Percentiles rank a stretch among this genome's conserved stretches.
These are phyloP conservation scores for Prillingera fragicola DNA, from an alignment of 1,284 basidiomycete species.

Conservation along the genomic window DNA sequence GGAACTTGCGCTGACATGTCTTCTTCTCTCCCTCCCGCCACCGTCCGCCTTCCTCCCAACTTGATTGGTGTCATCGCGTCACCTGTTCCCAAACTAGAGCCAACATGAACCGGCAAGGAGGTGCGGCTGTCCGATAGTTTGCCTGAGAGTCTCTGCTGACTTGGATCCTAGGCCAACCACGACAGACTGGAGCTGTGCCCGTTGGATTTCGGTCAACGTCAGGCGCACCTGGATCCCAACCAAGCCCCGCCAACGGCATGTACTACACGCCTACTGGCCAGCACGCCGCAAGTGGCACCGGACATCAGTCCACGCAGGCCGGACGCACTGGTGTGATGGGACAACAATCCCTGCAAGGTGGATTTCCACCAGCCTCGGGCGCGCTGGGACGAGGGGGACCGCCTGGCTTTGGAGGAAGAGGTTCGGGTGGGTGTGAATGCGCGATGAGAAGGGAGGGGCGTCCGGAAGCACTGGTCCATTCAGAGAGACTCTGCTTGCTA, in stretches of 20 bases:
- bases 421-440: slow-evolving; percentile 13
- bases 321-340: slow-evolving; percentile 8
- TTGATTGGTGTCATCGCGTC: neutral
- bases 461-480: neutral
- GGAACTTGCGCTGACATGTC: neutral
- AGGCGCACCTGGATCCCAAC: slow-evolving; percentile 6
- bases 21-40: neutral
- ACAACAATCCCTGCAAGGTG: slow-evolving; percentile 13
- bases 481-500: neutral
- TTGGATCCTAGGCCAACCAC: slow-evolving; percentile 12
- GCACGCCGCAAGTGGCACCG: slow-evolving; percentile 25
- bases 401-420: slow-evolving; percentile 36
- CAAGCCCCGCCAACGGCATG: slow-evolving; percentile 27
- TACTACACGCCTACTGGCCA: slow-evolving; percentile 43
- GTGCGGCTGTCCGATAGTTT: too few species aligned
- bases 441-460: neutral
- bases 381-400: slow-evolving; percentile 32
- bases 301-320: slow-evolving; percentile 9
- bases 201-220: slow-evolving; percentile 14
- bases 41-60: neutral
- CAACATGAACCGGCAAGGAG: slow-evolving; percentile 19
- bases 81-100: neutral
- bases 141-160: too few species aligned
- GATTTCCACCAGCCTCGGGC: slow-evolving; percentile 18
- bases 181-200: slow-evolving; percentile 9